Evolutionary conservation across 2,329 filamentous ascomycete genomes (phyloP).

Genomic region (Drechslerella dactyloides): DNA sequence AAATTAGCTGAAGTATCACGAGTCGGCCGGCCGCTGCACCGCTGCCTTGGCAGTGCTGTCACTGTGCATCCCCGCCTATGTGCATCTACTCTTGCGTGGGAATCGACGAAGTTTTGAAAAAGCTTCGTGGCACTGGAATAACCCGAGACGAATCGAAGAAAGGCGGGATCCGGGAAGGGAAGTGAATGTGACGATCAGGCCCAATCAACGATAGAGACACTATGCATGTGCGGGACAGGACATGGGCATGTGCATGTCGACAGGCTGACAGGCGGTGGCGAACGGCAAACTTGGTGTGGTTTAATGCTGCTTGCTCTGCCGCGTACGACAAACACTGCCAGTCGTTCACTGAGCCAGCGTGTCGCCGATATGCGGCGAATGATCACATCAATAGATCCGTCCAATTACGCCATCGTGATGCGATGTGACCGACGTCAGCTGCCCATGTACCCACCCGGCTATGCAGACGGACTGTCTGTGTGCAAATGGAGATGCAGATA

Average conservation of each 20-base stretch:
- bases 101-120: too few relatives aligned
- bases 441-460: slow-evolving; percentile 2
- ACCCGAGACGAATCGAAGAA: too few relatives aligned
- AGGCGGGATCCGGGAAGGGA: too few relatives aligned
- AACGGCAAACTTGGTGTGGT: not conserved
- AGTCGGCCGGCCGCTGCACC: slow-evolving; percentile 28
- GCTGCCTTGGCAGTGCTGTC: slow-evolving; percentile 34
- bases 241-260: not conserved
- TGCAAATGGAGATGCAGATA: slow-evolving; percentile 7
- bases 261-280: not conserved
- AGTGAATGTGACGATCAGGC: too few relatives aligned
- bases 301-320: not conserved
- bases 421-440: slow-evolving; percentile 25
- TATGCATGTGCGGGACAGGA: not conserved
- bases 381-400: not conserved
- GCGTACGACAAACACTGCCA: not conserved
- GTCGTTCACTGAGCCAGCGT: slow-evolving; percentile 7
- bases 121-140: too few relatives aligned
- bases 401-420: not conserved
- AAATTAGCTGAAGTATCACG: slow-evolving; percentile 13
- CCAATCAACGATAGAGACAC: not conserved
- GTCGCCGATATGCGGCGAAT: slow-evolving; percentile 1
- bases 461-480: not conserved
- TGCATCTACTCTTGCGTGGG: too few relatives aligned
- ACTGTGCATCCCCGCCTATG: slow-evolving; percentile 33